Evolutionary conservation across 345 rosid genomes (phyloP).

Genomic region (Acer yangbiense): DNA sequence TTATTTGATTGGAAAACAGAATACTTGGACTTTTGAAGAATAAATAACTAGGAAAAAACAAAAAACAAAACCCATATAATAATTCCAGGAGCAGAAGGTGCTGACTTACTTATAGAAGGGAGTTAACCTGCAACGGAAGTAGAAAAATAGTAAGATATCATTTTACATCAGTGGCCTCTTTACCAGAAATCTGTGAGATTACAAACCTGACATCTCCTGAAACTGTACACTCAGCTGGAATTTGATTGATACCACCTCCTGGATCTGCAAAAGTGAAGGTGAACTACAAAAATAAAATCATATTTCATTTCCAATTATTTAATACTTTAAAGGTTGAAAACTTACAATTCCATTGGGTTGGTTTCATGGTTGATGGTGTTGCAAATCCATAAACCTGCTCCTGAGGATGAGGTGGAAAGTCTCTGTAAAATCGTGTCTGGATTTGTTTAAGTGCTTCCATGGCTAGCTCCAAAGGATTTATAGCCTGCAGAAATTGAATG

Average conservation of each 20-base stretch:
- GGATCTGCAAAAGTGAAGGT: conserved; percentile 60
- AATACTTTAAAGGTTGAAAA: conserved; percentile 18
- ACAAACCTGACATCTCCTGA: conserved; percentile 92
- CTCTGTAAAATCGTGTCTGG: conserved; percentile 77
- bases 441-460: conserved; percentile 90
- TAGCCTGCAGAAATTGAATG: conserved; percentile 60
- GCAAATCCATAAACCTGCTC: conserved; percentile 90
- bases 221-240: conserved; percentile 85
- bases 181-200: conserved; percentile 10
- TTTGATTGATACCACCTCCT: conserved; percentile 97
- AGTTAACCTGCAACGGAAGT: conserved; percentile 67
- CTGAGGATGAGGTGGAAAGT: conserved; percentile 81
- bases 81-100: conserved; percentile 17
- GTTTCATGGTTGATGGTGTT: conserved; percentile 98
- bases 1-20: not conserved
- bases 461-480: conserved; percentile 84
- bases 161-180: not conserved
- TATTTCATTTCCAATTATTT: conserved; percentile 14
- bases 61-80: not conserved
- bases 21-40: not conserved
- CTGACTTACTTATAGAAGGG: conserved; percentile 90
- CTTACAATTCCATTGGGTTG: conserved; percentile 97
- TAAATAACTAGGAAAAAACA: not conserved
- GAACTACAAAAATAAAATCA: conserved; percentile 24
- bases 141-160: conserved; percentile 18